Conservation (phyloP, 768 basidiomycete species). For the Amyloporia xantha region DNA sequence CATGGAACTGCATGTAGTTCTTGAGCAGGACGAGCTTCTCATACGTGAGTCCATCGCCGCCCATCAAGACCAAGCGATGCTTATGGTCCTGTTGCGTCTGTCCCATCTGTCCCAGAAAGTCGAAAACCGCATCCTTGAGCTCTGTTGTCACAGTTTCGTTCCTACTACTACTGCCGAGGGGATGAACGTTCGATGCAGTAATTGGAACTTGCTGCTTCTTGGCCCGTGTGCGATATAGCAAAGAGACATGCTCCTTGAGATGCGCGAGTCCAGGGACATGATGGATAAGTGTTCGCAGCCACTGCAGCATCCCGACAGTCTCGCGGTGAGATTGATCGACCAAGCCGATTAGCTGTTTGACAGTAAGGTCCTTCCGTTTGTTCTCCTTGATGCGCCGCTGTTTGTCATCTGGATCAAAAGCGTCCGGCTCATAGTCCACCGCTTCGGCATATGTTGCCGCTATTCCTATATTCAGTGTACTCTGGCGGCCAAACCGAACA, state of each 20-base stretch:
- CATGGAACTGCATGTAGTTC: constrained; percentile 6
- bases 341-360: constrained; percentile 17
- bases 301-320: constrained; percentile 23
- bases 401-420: constrained; percentile 20
- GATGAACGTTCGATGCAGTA: too few relatives aligned
- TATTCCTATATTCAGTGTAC: constrained; percentile 23
- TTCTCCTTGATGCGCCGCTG: constrained; percentile 1
- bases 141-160: constrained; percentile 24
- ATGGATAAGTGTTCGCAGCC: constrained; percentile 19
- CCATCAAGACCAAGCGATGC: constrained; percentile 20
- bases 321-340: constrained; percentile 23
- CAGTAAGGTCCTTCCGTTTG: constrained; percentile 13
- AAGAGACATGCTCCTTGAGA: constrained; percentile 15
- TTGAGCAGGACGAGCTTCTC: constrained; percentile 20
- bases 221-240: constrained; percentile 19
- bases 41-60: constrained; percentile 33
- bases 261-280: constrained; percentile 21
- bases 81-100: constrained; percentile 19
- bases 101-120: constrained; percentile 30
- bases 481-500: constrained; percentile 23
- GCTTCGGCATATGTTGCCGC: constrained; percentile 21
- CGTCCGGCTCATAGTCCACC: constrained; percentile 11
- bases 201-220: constrained; percentile 11
- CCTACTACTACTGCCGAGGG: too few relatives aligned
- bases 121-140: constrained; percentile 25